Conservation (phyloP, 176 grass and related monocot species). For the Miscanthus lutarioriparius region DNA sequence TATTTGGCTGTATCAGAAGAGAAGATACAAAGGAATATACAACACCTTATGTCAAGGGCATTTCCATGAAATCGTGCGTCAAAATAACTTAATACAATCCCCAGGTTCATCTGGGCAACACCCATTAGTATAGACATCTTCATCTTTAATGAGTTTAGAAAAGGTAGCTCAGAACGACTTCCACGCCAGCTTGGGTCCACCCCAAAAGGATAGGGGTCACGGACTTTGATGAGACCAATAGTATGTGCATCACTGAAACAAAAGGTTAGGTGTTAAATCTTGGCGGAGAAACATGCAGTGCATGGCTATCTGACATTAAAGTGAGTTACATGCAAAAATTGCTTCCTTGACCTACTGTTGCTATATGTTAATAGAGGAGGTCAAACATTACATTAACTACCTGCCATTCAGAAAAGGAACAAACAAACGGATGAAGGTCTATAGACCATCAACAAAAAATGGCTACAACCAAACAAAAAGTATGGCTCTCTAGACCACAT, state of each 20-base stretch:
- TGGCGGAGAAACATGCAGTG: not conserved
- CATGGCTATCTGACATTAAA: slow-evolving; percentile 19
- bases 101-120: slow-evolving; percentile 95
- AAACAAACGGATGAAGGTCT: slow-evolving; percentile 3
- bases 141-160: slow-evolving; percentile 99
- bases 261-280: slow-evolving; percentile 31
- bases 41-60: slow-evolving; percentile 87
- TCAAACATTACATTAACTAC: slow-evolving; percentile 11
- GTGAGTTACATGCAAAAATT: not conserved
- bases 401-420: slow-evolving; percentile 11
- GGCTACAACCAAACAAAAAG: not conserved
- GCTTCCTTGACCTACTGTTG: slow-evolving; percentile 6
- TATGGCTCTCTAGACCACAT: not conserved
- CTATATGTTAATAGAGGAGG: slow-evolving; percentile 2
- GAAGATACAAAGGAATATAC: slow-evolving; percentile 31
- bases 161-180: slow-evolving; percentile 94
- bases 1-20: not conserved
- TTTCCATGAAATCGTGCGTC: slow-evolving; percentile 92
- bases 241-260: slow-evolving; percentile 78
- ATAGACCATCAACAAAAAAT: slow-evolving; percentile 11
- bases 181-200: slow-evolving; percentile 98
- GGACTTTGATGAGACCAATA: slow-evolving; percentile 81
- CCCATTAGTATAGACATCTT: slow-evolving; percentile 99
- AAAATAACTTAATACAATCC: slow-evolving; percentile 94
- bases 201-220: slow-evolving; percentile 92